Percentiles rank a stretch among this genome's conserved stretches.
These are phyloP conservation scores for Novakomyces olei DNA, from an alignment of 805 yeast species.

Conservation along the genomic window DNA sequence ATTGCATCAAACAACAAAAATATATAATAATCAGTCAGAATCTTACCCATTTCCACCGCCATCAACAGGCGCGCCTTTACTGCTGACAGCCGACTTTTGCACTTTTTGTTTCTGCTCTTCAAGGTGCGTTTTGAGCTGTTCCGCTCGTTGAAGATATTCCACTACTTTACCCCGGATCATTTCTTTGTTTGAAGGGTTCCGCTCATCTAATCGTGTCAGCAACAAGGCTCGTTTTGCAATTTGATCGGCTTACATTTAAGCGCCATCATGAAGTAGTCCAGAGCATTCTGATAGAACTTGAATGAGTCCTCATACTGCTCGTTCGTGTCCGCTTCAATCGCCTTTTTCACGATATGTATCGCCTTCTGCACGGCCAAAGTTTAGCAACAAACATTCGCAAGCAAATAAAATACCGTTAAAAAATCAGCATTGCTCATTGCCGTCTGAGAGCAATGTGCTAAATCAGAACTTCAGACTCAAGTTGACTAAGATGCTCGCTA, in stretches of 20 bases:
- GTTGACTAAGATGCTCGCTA: no score
- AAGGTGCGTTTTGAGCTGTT: constrained; percentile 72
- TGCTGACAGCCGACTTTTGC: constrained; percentile 17
- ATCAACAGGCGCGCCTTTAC: constrained; percentile 31
- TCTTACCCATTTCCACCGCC: no score
- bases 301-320: constrained; percentile 86
- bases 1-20: no score
- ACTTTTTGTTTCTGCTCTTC: constrained; percentile 33
- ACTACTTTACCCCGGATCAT: constrained; percentile 71
- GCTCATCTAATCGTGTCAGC: constrained; percentile 30
- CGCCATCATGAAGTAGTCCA: constrained; percentile 89
- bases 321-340: constrained; percentile 82
- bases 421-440: no score
- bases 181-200: constrained; percentile 73
- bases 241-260: constrained; percentile 33
- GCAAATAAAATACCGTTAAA: no score
- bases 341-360: constrained; percentile 81
- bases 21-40: no score
- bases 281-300: constrained; percentile 72
- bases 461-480: no score
- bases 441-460: no score
- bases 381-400: no score
- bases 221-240: not conserved
- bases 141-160: constrained; percentile 82
- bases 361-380: constrained; percentile 58